Base-by-base conservation (phyloP, 1,284 basidiomycete genomes). In the Irpex sp. region DNA sequence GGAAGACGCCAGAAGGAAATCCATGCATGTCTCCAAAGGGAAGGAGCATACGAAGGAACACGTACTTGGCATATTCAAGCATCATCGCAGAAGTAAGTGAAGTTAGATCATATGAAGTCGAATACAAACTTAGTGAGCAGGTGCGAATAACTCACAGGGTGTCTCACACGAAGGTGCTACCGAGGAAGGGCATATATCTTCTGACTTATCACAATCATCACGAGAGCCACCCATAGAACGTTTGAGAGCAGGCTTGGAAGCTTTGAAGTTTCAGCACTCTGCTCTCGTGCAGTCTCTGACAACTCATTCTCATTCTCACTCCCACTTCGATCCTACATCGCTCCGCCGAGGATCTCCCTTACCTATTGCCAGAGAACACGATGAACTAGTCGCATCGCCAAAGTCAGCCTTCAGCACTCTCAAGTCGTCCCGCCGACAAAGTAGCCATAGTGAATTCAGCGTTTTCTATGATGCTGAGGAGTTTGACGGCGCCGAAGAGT, bases 381-480 rank as follows among this genome's bases (percentile, higher is more conserved):
- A 78, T 40, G 71, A 76, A 70, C 17, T 57, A 6, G 64, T 57
- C 34, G 67, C 55, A 6, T 19, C 68, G 5, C 67, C 75, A 52
- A 70, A 74, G 13, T 61, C 70, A 58, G 62, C 75, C 61, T 61
- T 71, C 5, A 73, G 78, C 36, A 72, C 81, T 9, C 68, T 76
- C n/a, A 71, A 72, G 1, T 75, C 70, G 38, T 77, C 61, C 6
- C 44, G 38, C 44, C 44, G 83, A 37, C 73, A 79, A 63, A 87
- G 87, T 15, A 82, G 81, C 21, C 73, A 81, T n/a, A 87, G 84
- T 61, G 88, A 86, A 62, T 82, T 80, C 17, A 81, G 83, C 61
- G 83, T 91, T 68, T 92, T 90, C 90, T 92, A 83, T 69, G 91
- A 92, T 67, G 91, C 91, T 11, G 71, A 77, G 19, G 85, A 85